Percentiles rank a stretch among this genome's conserved stretches.
Conservation (phyloP, 176 grass and related monocot species). For the Melocanna baccifera region DNA sequence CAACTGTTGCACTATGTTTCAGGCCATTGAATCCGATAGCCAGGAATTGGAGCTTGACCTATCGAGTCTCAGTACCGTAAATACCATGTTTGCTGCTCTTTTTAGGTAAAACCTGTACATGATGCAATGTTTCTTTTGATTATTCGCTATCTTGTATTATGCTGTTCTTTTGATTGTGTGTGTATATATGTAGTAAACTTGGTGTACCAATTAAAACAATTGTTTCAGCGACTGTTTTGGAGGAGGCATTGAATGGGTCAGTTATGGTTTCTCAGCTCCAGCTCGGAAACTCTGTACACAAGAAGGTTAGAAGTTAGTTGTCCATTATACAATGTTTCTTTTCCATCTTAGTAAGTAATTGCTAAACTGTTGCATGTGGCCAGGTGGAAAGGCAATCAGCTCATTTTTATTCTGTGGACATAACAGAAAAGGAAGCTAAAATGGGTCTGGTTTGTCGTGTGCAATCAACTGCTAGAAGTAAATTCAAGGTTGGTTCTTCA, state of each 20-base stretch:
- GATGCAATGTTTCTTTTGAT: background rate
- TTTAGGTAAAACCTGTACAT: conserved; percentile 62
- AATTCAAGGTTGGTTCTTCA: conserved; percentile 81
- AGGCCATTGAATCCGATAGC: conserved; percentile 85
- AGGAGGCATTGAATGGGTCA: conserved; percentile 88
- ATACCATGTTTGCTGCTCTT: conserved; percentile 96
- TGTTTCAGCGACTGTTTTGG: conserved; percentile 91
- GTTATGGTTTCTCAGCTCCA: conserved; percentile 73
- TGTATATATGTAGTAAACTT: conserved; percentile 64
- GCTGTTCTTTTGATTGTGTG: conserved; percentile 6
- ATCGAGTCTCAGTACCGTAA: conserved; percentile 90
- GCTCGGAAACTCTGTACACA: conserved; percentile 60
- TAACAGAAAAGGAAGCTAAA: conserved; percentile 78
- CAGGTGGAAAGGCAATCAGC: conserved; percentile 98
- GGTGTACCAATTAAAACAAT: conserved; percentile 98
- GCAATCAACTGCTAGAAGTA: conserved; percentile 81
- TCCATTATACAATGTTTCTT: conserved; percentile 31
- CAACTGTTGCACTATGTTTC: conserved; percentile 9
- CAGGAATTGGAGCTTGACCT: conserved; percentile 98
- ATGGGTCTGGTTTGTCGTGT: conserved; percentile 88
- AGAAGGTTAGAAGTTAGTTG: conserved; percentile 61
- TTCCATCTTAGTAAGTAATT: conserved; percentile 14
- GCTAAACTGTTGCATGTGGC: conserved; percentile 37
- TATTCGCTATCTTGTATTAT: background rate
- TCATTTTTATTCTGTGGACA: conserved; percentile 89